A percentile compares a stretch with the other conserved stretches of the same genome.
Conservation (phyloP, 352 stramenopile species). For the Phytophthora brassicae region DNA sequence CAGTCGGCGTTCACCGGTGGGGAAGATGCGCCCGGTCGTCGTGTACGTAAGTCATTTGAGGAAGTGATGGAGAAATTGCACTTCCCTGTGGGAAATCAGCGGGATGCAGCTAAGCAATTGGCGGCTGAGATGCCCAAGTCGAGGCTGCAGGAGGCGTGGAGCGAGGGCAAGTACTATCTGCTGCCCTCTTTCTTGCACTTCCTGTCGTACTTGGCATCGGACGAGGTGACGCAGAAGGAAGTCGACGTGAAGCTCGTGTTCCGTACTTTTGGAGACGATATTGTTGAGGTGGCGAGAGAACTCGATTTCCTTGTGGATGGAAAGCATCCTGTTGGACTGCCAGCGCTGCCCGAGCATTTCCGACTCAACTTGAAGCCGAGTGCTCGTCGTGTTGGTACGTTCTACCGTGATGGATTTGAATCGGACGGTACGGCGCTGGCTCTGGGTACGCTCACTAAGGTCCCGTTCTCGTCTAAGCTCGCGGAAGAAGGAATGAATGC, state of each 20-base stretch:
- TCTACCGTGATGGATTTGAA: constrained; percentile 73
- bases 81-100: constrained; percentile 50
- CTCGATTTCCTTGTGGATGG: constrained; percentile 68
- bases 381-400: constrained; percentile 50
- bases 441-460: constrained; percentile 60
- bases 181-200: constrained; percentile 82
- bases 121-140: constrained; percentile 48
- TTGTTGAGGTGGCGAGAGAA: constrained; percentile 73
- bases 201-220: constrained; percentile 49
- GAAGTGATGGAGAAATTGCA: constrained; percentile 79
- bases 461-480: constrained; percentile 50
- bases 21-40: constrained; percentile 41
- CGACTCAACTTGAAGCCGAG: constrained; percentile 40
- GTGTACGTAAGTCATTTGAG: constrained; percentile 52
- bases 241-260: constrained; percentile 69
- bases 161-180: constrained; percentile 77
- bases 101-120: constrained; percentile 51
- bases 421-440: constrained; percentile 57
- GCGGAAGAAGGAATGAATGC: constrained; percentile 31
- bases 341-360: constrained; percentile 48
- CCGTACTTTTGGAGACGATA: constrained; percentile 82
- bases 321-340: constrained; percentile 52
- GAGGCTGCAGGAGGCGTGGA: constrained; percentile 67
- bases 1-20: constrained; percentile 75
- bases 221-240: constrained; percentile 20